A percentile compares a stretch with the other conserved stretches of the same genome.
Conservation (phyloP, 805 yeast genomes). For the Hanseniaspora opuntiae region DNA sequence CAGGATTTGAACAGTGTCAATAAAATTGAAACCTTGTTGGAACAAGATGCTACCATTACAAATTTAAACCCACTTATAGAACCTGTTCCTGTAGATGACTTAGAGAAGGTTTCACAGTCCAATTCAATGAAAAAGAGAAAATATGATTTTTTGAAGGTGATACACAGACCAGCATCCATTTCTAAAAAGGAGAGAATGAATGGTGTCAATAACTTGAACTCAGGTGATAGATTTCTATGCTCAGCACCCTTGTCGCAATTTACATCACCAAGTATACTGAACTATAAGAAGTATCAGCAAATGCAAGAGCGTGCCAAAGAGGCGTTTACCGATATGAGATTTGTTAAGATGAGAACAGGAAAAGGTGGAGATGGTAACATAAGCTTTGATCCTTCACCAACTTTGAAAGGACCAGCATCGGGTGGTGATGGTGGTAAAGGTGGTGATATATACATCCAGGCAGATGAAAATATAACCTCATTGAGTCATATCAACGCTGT, state of each 20-base stretch:
- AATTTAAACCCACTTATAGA: slow-evolving; percentile 2
- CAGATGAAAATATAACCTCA: slow-evolving; percentile 56
- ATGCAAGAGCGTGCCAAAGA: slow-evolving; percentile 9
- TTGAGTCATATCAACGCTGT: slow-evolving; percentile 54
- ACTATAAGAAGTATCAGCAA: neutral
- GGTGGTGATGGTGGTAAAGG: slow-evolving; percentile 99
- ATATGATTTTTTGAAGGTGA: slow-evolving; percentile 6
- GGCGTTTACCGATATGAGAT: slow-evolving; percentile 46
- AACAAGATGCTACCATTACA: neutral
- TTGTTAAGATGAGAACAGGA: slow-evolving; percentile 60
- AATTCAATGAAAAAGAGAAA: slow-evolving; percentile 3
- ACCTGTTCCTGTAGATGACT: neutral
- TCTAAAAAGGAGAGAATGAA: slow-evolving; percentile 1
- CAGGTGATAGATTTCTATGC: slow-evolving; percentile 9
- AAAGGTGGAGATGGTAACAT: slow-evolving; percentile 80
- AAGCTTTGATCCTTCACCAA: slow-evolving; percentile 77
- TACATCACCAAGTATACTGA: neutral
- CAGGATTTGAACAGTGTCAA: neutral
- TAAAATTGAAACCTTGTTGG: neutral
- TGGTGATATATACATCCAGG: slow-evolving; percentile 74
- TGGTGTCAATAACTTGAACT: neutral
- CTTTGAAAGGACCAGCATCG: slow-evolving; percentile 81
- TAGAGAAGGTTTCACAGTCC: neutral
- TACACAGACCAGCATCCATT: neutral
- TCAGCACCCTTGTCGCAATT: slow-evolving; percentile 10